Percentiles rank a stretch among this genome's conserved stretches.
Evolutionary conservation across 2,329 filamentous ascomycete species (phyloP).

Genomic region (Dactylella cylindrospora): DNA sequence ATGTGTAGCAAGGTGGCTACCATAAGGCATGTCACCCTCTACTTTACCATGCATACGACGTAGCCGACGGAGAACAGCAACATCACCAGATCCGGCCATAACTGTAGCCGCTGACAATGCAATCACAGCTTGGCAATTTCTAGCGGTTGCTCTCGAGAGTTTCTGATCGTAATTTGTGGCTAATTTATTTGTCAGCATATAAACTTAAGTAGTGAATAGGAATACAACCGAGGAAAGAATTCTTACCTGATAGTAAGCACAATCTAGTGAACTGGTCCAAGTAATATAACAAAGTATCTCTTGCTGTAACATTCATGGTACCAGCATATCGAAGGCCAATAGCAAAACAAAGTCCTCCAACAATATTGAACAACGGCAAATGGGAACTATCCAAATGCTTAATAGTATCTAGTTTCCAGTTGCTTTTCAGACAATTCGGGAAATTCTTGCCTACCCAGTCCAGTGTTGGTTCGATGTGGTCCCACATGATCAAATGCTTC

Average conservation of each 20-base stretch:
- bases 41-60: slow-evolving; percentile 85
- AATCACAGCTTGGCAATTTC: slow-evolving; percentile 87
- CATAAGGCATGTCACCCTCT: slow-evolving; percentile 81
- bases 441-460: slow-evolving; percentile 76
- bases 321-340: slow-evolving; percentile 74
- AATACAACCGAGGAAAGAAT: background rate
- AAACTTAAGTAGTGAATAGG: background rate
- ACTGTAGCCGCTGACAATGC: slow-evolving; percentile 80
- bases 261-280: slow-evolving; percentile 84
- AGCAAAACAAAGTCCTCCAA: slow-evolving; percentile 83
- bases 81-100: slow-evolving; percentile 93
- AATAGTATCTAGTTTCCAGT: slow-evolving; percentile 63
- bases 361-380: slow-evolving; percentile 87
- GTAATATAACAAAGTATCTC: slow-evolving; percentile 79
- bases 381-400: slow-evolving; percentile 73
- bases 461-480: slow-evolving; percentile 70
- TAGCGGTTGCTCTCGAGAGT: slow-evolving; percentile 75
- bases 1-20: slow-evolving; percentile 88
- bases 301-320: slow-evolving; percentile 67
- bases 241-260: slow-evolving; percentile 59
- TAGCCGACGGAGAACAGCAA: slow-evolving; percentile 79
- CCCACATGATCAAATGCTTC: slow-evolving; percentile 91
- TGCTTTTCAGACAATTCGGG: slow-evolving; percentile 67
- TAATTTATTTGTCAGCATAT: slow-evolving; percentile 41
- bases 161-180: slow-evolving; percentile 75